Conservation (phyloP, 257 asterid species). For the Scutellaria minor region DNA sequence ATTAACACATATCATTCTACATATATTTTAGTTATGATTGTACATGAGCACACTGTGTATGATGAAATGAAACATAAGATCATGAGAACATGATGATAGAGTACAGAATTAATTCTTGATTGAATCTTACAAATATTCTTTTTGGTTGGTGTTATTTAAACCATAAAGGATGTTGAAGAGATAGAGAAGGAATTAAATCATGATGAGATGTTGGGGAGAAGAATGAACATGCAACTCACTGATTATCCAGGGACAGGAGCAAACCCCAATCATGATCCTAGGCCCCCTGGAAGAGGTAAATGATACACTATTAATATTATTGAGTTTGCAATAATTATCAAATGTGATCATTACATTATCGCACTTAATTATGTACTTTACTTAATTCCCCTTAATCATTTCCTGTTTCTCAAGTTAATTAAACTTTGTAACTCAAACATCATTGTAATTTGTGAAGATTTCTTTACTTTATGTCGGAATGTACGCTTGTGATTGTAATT, state of each 20-base stretch:
- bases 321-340: not conserved
- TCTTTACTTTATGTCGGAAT: not conserved
- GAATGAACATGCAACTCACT: slow-evolving; percentile 38
- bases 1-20: not conserved
- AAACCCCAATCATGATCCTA: slow-evolving; percentile 43
- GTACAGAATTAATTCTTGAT: too few relatives aligned
- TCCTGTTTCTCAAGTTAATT: not conserved
- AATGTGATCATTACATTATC: not conserved
- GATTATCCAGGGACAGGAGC: slow-evolving; percentile 57
- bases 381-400: not conserved
- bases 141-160: not conserved
- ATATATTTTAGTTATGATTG: not conserved
- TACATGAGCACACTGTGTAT: too few relatives aligned
- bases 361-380: too few relatives aligned
- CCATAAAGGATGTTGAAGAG: slow-evolving; percentile 30
- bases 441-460: not conserved
- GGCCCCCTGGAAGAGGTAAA: slow-evolving; percentile 33
- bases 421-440: not conserved
- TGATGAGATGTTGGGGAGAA: slow-evolving; percentile 24
- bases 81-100: too few relatives aligned
- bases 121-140: not conserved
- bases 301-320: not conserved
- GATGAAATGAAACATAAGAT: too few relatives aligned
- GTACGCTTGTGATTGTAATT: not conserved
- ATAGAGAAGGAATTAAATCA: not conserved